These are phyloP conservation scores for Malassezia restricta DNA, from an alignment of 1,284 basidiomycete genomes.

Conservation along the genomic window DNA sequence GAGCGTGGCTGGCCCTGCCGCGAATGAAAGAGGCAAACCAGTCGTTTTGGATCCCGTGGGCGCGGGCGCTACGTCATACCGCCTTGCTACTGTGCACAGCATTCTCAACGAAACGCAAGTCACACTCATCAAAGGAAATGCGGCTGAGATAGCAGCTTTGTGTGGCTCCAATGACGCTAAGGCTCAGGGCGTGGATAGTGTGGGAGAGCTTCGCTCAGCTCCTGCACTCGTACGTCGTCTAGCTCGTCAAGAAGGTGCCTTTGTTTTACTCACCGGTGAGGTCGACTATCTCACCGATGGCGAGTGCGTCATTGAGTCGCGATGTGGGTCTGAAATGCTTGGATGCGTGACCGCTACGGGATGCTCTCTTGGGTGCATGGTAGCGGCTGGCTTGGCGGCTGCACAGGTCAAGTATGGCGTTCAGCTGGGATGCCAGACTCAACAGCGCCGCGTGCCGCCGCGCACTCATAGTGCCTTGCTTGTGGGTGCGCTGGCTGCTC, in stretches of 20 bases:
- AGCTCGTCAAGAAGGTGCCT: slow-evolving; percentile 64
- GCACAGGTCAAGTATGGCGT: slow-evolving; percentile 48
- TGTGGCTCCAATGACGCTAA: slow-evolving; percentile 59
- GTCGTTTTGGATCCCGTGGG: slow-evolving; percentile 89
- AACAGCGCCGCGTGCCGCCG: slow-evolving; percentile 6
- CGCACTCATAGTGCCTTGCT: slow-evolving; percentile 19
- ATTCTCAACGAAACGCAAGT: slow-evolving; percentile 75
- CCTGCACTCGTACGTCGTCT: slow-evolving; percentile 58
- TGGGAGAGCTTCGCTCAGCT: slow-evolving; percentile 64
- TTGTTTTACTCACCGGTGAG: slow-evolving; percentile 71
- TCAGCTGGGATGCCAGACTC: background rate
- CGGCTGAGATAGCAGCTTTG: slow-evolving; percentile 72
- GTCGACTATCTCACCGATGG: slow-evolving; percentile 82
- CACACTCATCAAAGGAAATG: slow-evolving; percentile 88
- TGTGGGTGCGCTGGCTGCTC: slow-evolving; percentile 47
- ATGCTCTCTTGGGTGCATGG: slow-evolving; percentile 68
- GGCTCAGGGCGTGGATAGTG: slow-evolving; percentile 77
- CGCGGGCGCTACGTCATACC: slow-evolving; percentile 67
- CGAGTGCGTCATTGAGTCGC: slow-evolving; percentile 55
- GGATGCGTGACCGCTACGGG: slow-evolving; percentile 77
- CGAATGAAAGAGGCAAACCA: slow-evolving; percentile 49
- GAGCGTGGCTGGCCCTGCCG: slow-evolving; percentile 59
- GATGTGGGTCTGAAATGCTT: slow-evolving; percentile 66
- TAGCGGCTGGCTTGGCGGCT: slow-evolving; percentile 62
- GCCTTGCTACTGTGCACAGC: slow-evolving; percentile 56